A percentile compares a stretch with the other conserved stretches of the same genome.
phyloP scores from a whole-genome alignment of 2,329 filamentous ascomycete genomes.

The Paracoccidioides lutzii region DNA sequence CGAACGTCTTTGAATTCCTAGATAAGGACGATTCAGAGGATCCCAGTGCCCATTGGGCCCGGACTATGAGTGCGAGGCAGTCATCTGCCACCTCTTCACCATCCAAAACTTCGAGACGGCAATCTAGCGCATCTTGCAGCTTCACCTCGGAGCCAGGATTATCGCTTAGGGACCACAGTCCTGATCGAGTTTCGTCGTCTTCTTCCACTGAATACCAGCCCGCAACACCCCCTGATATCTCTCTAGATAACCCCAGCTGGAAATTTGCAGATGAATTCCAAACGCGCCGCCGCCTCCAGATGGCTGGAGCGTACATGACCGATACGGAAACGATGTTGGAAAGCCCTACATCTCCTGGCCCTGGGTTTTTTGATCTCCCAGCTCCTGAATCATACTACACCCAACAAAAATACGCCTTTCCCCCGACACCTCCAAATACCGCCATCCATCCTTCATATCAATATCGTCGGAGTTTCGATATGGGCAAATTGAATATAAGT shows the following conservation, averaged over 20 bases:
- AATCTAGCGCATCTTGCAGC: conserved; percentile 14
- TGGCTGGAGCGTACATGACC: conserved; percentile 12
- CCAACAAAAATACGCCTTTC: conserved; percentile 7
- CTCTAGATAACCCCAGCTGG: conserved; percentile 17
- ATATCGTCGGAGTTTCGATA: neutral
- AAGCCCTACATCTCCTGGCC: conserved; percentile 13
- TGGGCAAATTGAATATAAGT: neutral
- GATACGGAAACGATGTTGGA: conserved; percentile 12
- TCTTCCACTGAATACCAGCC: conserved; percentile 20
- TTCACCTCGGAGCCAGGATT: conserved; percentile 24
- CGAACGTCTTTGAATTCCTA: conserved; percentile 31
- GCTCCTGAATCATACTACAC: conserved; percentile 24
- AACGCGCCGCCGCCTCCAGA: conserved; percentile 3
- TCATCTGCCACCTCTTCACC: conserved; percentile 1
- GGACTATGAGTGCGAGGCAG: neutral
- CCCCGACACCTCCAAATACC: conserved; percentile 33
- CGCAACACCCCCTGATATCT: conserved; percentile 17
- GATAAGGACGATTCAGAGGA: conserved; percentile 14
- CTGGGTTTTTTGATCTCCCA: conserved; percentile 21
- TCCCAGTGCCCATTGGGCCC: neutral
- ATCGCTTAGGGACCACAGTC: conserved; percentile 21
- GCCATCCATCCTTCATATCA: conserved; percentile 14
- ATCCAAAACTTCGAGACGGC: conserved; percentile 9
- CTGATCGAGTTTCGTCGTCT: conserved; percentile 22
- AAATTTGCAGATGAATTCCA: conserved; percentile 13